Evolutionary conservation across 352 stramenopile genomes (phyloP), one percentile per base, ranked within the genome.

Genomic region (Globisporangium yorkense): DNA sequence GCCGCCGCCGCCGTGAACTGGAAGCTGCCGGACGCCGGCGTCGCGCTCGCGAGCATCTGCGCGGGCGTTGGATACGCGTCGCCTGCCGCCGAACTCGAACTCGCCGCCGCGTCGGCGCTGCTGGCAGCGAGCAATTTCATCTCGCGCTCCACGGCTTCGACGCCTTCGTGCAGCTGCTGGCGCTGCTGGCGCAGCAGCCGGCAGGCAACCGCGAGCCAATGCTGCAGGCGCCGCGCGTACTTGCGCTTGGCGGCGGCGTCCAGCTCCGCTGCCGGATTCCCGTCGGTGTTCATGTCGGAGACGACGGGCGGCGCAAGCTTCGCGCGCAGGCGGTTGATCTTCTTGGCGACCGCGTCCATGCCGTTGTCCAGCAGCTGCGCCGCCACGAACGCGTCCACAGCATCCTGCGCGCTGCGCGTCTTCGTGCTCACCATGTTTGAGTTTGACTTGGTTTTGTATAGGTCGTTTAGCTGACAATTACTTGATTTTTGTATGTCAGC

Each of bases 341-440:
- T 83, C n/a, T 39, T 59, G 2, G 79, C 77, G 56, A 90, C 59
- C 13, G 61, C 51, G 51, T 93, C 80, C 80, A 93, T 89, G 57
- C 71, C 69, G 61, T 93, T 93, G 68, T 93, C 80, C 31, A 93
- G 75, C 43, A 93, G 62, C 57, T 93, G 83, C 43, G 74, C 74
- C n/a, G 67, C 80, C 57, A 89, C 71, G 68, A 93, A 91, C 55
- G 70, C 64, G 48, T 89, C 71, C 51, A 89, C 57, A 3, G 71
- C 77, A 12, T 72, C 71, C 65, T 91, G 76, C 57, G 80, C 75
- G 1, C 15, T 56, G 41, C 56, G 62, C 29, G 49, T 61, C 39
- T 40, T 49, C 18, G 52, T 16, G 40, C 52, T 57, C 39, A 5
- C 5, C 24, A 47, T 43, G 35, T 54, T 41, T 27, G 24, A 27